Conservation (phyloP, 495 filamentous ascomycete species). For the Penicillium canariense region DNA sequence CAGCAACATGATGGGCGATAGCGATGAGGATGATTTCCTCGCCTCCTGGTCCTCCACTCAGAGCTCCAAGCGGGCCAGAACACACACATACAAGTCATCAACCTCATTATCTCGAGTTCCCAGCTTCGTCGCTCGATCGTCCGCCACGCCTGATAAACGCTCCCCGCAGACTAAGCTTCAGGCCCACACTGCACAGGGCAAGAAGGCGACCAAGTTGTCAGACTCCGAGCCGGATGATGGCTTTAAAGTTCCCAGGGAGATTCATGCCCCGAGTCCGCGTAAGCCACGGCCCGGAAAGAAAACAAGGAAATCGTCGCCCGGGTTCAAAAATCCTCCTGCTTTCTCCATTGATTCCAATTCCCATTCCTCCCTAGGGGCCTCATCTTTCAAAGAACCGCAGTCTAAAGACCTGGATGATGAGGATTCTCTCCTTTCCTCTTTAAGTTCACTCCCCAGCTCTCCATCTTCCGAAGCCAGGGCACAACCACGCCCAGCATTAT, state of each 20-base stretch:
- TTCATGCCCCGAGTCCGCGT: constrained; percentile 19
- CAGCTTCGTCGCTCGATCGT: constrained; percentile 16
- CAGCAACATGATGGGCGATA: constrained; percentile 5
- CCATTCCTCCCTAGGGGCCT: constrained; percentile 24
- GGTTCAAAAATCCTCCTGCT: constrained; percentile 28
- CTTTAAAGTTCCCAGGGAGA: constrained; percentile 31
- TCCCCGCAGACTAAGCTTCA: neutral
- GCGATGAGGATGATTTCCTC: constrained; percentile 20
- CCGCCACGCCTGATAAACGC: constrained; percentile 13
- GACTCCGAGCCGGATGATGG: constrained; percentile 9
- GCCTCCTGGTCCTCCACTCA: constrained; percentile 18
- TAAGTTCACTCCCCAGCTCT: constrained; percentile 14
- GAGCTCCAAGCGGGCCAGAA: constrained; percentile 22
- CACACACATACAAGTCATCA: constrained; percentile 19
- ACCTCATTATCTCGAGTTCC: constrained; percentile 9
- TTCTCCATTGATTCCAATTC: constrained; percentile 20
- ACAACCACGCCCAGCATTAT: constrained; percentile 33
- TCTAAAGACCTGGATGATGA: constrained; percentile 6
- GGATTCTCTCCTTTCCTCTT: constrained; percentile 6
- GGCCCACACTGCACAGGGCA: constrained; percentile 1
- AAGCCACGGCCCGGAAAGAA: constrained; percentile 8
- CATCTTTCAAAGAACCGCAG: constrained; percentile 4
- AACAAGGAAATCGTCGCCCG: neutral
- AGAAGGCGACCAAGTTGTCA: neutral
- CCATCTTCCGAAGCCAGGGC: neutral